Evolutionary conservation across 345 rosid genomes (phyloP).

Genomic region (Tarenaya hassleriana): DNA sequence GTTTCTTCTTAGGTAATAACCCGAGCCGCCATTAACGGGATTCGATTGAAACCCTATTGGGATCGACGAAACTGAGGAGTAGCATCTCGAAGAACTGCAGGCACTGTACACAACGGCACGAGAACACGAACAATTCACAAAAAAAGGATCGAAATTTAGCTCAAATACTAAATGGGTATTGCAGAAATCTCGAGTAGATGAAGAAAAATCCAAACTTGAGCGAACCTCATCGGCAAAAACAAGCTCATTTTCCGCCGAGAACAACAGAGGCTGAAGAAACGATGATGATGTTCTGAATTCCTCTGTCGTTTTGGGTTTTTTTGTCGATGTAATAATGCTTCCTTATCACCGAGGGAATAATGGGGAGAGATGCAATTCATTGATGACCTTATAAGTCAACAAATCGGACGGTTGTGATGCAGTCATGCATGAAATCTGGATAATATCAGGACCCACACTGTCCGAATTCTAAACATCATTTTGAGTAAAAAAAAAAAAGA

Average conservation of each 20-base stretch:
- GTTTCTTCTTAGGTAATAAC: constrained; percentile 27
- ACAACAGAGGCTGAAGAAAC: constrained; percentile 9
- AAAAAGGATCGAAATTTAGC: constrained; percentile 11
- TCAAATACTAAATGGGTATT: background rate
- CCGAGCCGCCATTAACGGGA: constrained; percentile 29
- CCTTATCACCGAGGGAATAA: constrained; percentile 28
- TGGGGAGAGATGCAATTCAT: constrained; percentile 15
- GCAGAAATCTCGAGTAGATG: background rate
- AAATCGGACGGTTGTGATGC: constrained; percentile 14
- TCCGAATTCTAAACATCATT: too few species aligned
- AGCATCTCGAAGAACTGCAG: constrained; percentile 36
- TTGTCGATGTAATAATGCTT: constrained; percentile 5
- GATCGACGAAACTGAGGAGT: constrained; percentile 30
- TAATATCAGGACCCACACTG: constrained; percentile 28
- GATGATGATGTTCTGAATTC: constrained; percentile 13
- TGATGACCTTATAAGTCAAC: constrained; percentile 17
- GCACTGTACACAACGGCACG: constrained; percentile 23
- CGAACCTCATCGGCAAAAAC: constrained; percentile 30
- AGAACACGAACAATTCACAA: background rate
- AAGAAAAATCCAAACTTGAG: background rate
- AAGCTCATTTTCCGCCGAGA: constrained; percentile 22
- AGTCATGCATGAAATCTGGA: constrained; percentile 23
- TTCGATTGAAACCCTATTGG: constrained; percentile 36
- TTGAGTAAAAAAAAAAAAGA: too few species aligned
- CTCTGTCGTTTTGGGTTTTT: constrained; percentile 20